Evolutionary conservation across 2,329 filamentous ascomycete genomes (phyloP).

Genomic region (Paraconiothyrium brasiliense): DNA sequence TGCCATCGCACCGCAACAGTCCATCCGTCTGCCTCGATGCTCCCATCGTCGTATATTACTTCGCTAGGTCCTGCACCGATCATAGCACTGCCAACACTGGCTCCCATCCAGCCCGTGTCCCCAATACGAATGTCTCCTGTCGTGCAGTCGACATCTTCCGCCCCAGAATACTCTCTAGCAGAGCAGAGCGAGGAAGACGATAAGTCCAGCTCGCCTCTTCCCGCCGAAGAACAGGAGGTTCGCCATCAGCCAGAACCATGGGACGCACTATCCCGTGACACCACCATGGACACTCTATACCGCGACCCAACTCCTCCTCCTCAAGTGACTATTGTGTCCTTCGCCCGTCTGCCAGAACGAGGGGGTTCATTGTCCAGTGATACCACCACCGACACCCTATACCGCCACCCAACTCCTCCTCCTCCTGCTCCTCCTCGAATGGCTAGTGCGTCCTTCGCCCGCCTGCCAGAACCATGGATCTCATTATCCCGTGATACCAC

Average conservation of each 20-base stretch:
- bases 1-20: background rate
- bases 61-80: background rate
- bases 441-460: background rate
- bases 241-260: background rate
- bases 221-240: background rate
- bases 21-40: background rate
- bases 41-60: background rate
- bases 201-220: background rate
- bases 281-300: background rate
- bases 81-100: background rate
- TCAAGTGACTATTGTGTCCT: background rate
- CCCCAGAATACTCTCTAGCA: background rate
- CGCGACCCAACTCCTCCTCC: background rate
- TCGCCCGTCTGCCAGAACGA: background rate
- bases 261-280: background rate
- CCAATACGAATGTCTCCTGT: background rate
- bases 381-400: background rate
- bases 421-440: background rate
- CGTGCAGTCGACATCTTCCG: background rate
- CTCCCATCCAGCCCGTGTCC: background rate
- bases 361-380: background rate
- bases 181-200: background rate
- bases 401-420: background rate
- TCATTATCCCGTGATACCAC: background rate
- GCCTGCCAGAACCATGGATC: background rate